Conservation (phyloP, 495 filamentous ascomycete species). For the Parathielavia hyrcaniae region DNA sequence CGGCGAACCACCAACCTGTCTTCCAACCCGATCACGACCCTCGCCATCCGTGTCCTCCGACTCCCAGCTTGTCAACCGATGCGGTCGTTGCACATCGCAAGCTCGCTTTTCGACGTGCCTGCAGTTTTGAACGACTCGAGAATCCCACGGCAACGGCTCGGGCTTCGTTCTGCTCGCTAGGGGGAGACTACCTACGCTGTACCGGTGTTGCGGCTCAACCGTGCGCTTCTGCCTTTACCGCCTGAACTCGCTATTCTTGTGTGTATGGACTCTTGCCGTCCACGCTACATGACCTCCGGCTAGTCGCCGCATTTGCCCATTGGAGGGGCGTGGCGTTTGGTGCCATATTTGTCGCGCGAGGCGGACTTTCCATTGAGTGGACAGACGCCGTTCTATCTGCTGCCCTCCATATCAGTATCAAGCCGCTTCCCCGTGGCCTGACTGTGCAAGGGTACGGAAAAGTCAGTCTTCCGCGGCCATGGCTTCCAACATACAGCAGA, state of each 20-base stretch:
- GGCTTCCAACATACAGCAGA: slow-evolving; percentile 46
- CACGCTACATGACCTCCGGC: not conserved
- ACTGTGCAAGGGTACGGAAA: not conserved
- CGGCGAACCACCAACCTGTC: not conserved
- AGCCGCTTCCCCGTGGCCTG: not conserved
- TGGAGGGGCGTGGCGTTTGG: not conserved
- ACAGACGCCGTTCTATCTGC: not conserved
- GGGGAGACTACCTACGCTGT: not conserved
- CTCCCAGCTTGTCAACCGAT: not conserved
- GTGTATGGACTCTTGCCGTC: not conserved
- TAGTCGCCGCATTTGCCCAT: not conserved
- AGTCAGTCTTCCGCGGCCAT: slow-evolving; percentile 36
- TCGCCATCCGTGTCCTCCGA: not conserved
- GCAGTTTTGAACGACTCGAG: not conserved
- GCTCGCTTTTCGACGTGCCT: no score
- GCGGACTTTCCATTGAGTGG: not conserved
- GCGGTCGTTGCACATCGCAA: not conserved
- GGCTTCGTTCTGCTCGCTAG: not conserved
- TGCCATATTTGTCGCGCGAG: no score
- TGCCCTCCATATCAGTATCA: not conserved
- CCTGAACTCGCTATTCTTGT: not conserved
- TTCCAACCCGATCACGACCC: no score
- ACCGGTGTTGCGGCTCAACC: not conserved
- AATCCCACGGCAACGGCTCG: not conserved
- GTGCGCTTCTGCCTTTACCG: not conserved